Evolutionary conservation across 768 basidiomycete species (phyloP).

Genomic region (Hygrophoropsis aurantiaca): DNA sequence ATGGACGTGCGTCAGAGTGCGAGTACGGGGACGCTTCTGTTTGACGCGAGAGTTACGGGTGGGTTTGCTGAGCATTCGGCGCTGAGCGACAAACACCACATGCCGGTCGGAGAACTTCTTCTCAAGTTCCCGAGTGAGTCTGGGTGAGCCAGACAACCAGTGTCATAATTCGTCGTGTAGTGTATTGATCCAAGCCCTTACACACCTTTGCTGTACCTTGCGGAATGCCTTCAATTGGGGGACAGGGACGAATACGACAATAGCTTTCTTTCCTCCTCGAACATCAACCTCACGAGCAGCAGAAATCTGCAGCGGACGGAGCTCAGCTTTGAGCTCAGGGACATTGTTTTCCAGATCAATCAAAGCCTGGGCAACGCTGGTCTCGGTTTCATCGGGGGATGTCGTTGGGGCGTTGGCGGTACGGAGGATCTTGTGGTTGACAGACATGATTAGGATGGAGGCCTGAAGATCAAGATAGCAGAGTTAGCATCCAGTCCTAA

Average conservation of each 20-base stretch:
- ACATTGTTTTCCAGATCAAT: conserved; percentile 98
- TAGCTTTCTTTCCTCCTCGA: conserved; percentile 98
- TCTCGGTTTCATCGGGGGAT: conserved; percentile 89
- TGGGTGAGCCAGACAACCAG: conserved; percentile 32
- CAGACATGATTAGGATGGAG: conserved; percentile 53
- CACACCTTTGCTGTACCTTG: conserved; percentile 93
- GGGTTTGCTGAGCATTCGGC: conserved; percentile 96
- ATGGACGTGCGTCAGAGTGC: conserved; percentile 96
- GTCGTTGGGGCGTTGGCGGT: conserved; percentile 94
- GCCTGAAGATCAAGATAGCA: conserved; percentile 14
- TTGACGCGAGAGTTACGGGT: conserved; percentile 88
- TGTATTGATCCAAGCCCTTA: conserved; percentile 2
- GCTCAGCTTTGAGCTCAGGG: conserved; percentile 96
- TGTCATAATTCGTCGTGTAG: conserved; percentile 1
- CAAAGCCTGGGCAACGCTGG: conserved; percentile 89
- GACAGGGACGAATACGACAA: conserved; percentile 96
- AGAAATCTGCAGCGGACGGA: conserved; percentile 94
- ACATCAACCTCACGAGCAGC: conserved; percentile 99
- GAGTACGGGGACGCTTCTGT: conserved; percentile 96
- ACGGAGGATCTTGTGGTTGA: conserved; percentile 87
- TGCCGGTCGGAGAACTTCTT: conserved; percentile 99
- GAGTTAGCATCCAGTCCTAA: conserved; percentile 45
- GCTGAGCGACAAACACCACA: conserved; percentile 98
- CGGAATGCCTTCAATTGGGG: conserved; percentile 98
- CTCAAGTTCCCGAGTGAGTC: conserved; percentile 97